phyloP scores from a whole-genome alignment of 192 early-diverging fungal species.

The Linderina pennispora region DNA sequence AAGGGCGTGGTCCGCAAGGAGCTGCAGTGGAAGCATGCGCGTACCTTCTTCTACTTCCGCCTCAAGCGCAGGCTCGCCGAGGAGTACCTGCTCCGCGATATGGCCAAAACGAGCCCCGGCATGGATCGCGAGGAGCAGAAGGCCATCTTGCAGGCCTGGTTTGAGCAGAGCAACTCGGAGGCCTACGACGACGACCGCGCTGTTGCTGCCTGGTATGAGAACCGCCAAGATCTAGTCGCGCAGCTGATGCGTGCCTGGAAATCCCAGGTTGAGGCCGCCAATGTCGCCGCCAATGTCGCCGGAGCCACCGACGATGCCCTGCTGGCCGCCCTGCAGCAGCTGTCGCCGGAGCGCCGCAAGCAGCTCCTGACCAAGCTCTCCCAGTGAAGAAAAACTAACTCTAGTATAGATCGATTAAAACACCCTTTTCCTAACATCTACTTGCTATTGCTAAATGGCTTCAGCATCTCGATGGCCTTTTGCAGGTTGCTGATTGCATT shows the following conservation, averaged over 20 bases:
- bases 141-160: constrained; percentile 58
- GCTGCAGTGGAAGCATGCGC: constrained; percentile 72
- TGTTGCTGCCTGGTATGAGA: constrained; percentile 60
- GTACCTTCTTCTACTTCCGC: constrained; percentile 92
- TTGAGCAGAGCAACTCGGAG: constrained; percentile 13
- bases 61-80: constrained; percentile 77
- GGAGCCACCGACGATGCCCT: constrained; percentile 29
- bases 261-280: constrained; percentile 1
- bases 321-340: constrained; percentile 22
- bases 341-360: constrained; percentile 32
- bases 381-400: no score
- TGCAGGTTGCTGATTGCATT: constrained; percentile 76
- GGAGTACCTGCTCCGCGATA: constrained; percentile 61
- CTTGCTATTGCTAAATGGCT: constrained; percentile 12
- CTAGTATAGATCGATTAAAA: background rate
- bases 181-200: constrained; percentile 52
- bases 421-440: background rate
- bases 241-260: constrained; percentile 6
- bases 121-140: constrained; percentile 49
- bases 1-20: constrained; percentile 83
- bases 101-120: constrained; percentile 26
- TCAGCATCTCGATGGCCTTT: constrained; percentile 52
- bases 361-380: constrained; percentile 30
- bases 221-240: background rate
- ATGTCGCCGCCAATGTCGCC: constrained; percentile 4